Evolutionary conservation across 208 protist species (phyloP).

Genomic region (Trypanosoma boissoni): DNA sequence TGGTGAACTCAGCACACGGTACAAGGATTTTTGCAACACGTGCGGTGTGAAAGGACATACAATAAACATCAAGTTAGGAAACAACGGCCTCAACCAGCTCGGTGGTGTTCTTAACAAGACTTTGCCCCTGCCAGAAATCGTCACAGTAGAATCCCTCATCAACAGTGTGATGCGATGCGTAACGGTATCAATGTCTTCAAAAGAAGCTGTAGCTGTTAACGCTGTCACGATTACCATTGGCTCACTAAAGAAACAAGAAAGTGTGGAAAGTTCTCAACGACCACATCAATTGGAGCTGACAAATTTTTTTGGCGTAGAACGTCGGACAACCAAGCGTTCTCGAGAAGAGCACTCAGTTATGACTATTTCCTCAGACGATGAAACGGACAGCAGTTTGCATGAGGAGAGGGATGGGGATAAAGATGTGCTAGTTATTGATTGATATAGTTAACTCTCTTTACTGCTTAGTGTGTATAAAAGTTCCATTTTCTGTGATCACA

Average conservation of each 20-base stretch:
- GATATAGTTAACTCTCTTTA: too few relatives aligned
- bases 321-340: conserved; percentile 12
- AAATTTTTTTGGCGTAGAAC: conserved; percentile 15
- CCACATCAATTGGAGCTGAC: conserved; percentile 20
- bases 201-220: conserved; percentile 10
- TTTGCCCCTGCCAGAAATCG: conserved; percentile 29
- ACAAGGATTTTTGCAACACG: conserved; percentile 38
- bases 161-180: conserved; percentile 12
- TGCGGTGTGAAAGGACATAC: conserved; percentile 34
- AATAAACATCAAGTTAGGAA: conserved; percentile 52
- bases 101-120: conserved; percentile 37
- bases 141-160: conserved; percentile 26
- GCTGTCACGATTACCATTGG: conserved; percentile 26
- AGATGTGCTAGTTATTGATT: background rate
- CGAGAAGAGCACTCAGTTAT: conserved; percentile 11
- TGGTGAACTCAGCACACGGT: conserved; percentile 58
- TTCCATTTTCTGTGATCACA: background rate
- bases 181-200: background rate
- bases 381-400: background rate
- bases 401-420: background rate
- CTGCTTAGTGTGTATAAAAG: too few relatives aligned
- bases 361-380: conserved; percentile 10
- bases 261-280: background rate
- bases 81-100: conserved; percentile 30
- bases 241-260: conserved; percentile 13